Base-by-base conservation (phyloP, 805 yeast genomes). In the Ogataea trehalophila region DNA sequence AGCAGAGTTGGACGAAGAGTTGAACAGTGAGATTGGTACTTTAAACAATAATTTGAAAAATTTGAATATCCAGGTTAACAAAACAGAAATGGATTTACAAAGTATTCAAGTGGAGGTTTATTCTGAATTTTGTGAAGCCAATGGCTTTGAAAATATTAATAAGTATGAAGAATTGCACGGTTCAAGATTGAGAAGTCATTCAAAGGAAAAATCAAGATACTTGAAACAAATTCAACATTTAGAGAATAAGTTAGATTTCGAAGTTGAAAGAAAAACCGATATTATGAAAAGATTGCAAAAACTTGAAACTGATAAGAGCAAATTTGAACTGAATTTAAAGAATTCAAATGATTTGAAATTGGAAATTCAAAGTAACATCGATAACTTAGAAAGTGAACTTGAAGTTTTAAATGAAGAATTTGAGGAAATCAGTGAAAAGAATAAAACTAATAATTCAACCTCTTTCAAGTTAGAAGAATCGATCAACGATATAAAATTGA, bases 151-250 rank as follows among this genome's bases (percentile, higher is more conserved):
- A 7, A 65, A 65, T 51, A 79, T 89, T 37, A 71, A 74, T 41
- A 89, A 84, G 33, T 90, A 85, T 61, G 97, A 90, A 61, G 70
- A 69, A 39, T 70, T 78, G 13, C 86, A 83, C 46, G 91, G 92
- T 6, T 69, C 78, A 5, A 65, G 76, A 4, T 58, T 77, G 43
- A 71, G 86, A 58, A 72, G 72, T 33, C 78, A 79, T 44, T 72
- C 82, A 1, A 80, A 78, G 49, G 88, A 85, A 58, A 70, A 81
- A 40, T 73, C 85, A 1, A 80, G 80, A 52, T 77, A 77, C 48
- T 69, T 78, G 37, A 81, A 80, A 49, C 85, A 86, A 46, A 75
- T 85, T 16, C 66, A 83, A 15, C 75, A 79, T 7, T 64, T 87
- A 38, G 72, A 80, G 33, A 84, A 76, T 49, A 84, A 84, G 56